Evolutionary conservation across 208 protist species (phyloP).

Genomic region (Leishmania gerbilli): DNA sequence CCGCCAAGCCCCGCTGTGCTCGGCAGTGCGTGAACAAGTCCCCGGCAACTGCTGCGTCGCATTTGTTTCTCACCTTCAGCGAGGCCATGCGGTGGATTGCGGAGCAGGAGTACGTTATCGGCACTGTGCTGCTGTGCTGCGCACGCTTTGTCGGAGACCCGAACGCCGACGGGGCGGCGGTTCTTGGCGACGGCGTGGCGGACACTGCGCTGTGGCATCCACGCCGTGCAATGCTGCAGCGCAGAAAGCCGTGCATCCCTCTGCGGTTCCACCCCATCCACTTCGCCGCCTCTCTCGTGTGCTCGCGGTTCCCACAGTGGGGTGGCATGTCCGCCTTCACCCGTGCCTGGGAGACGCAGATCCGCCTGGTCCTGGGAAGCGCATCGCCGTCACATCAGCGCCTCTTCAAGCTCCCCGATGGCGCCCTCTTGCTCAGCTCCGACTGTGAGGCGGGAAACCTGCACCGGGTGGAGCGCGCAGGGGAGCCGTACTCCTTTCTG

Average conservation of each 20-base stretch:
- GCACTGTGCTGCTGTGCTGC: conserved; percentile 66
- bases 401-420: conserved; percentile 48
- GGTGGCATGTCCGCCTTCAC: conserved; percentile 50
- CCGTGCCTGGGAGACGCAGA: conserved; percentile 73
- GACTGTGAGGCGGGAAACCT: conserved; percentile 84
- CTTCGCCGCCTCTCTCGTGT: conserved; percentile 44
- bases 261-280: conserved; percentile 58
- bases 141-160: conserved; percentile 37
- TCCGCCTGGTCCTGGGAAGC: conserved; percentile 66
- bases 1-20: conserved; percentile 25
- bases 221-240: conserved; percentile 24
- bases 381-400: conserved; percentile 68
- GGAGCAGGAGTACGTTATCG: conserved; percentile 88
- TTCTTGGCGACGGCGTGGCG: conserved; percentile 16
- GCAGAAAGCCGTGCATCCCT: conserved; percentile 47
- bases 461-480: conserved; percentile 66
- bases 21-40: conserved; percentile 27
- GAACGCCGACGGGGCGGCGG: conserved; percentile 18
- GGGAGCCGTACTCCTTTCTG: conserved; percentile 41
- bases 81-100: conserved; percentile 77
- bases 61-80: conserved; percentile 53
- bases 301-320: conserved; percentile 55
- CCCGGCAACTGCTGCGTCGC: conserved; percentile 14
- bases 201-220: conserved; percentile 17
- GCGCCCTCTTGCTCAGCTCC: conserved; percentile 64